Base-by-base conservation (phyloP, 345 rosid genomes). In the Hibiscus tridactylites region DNA sequence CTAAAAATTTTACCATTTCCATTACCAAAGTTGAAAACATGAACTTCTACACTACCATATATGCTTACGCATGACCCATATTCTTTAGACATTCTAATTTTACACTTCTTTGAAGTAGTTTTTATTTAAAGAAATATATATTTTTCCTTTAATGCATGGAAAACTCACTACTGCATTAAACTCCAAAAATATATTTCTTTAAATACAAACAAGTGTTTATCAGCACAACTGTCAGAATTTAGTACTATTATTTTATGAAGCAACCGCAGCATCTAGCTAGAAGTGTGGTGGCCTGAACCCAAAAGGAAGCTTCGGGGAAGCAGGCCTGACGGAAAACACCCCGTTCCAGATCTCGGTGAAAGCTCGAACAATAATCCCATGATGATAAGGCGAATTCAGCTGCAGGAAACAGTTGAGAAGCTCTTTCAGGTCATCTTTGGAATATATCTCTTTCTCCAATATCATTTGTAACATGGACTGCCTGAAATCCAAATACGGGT, bases 391-490 rank as follows among this genome's bases (percentile, higher is more conserved):
- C 26, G 91, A 88, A 71, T 95, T 95, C 44, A 95, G 85, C 50
- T 90, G 88, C 76, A 95, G 78, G 78, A 92, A 95, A 60, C 99
- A 95, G 78, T 89, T 81, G 13, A 92, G 83, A 58, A 95, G 92
- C 84, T 92, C 93, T 69, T 81, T 82, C 0, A 92, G 82, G 49
- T 95, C 99, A 4, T 92, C 93, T 76, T 85, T 90, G 0, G 97
- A 84, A 81, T 95, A 92, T 59, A 92, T 89, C 79, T 89, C 86
- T 60, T 90, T 95, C 80, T 90, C 96, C 75, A 95, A 71, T 72
- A 95, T 90, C 99, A 92, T 95, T 66, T 95, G 97, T 69, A 95
- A 85, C 97, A 95, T 95, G 1, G 99, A 95, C 33, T 88, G 89
- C 35, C 95, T 75, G 83, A 95, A 95, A 74, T 95, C 99, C 56